Percentiles rank a stretch among this genome's conserved stretches.
phyloP scores from a whole-genome alignment of 768 basidiomycete genomes.

The Russula sp. region DNA sequence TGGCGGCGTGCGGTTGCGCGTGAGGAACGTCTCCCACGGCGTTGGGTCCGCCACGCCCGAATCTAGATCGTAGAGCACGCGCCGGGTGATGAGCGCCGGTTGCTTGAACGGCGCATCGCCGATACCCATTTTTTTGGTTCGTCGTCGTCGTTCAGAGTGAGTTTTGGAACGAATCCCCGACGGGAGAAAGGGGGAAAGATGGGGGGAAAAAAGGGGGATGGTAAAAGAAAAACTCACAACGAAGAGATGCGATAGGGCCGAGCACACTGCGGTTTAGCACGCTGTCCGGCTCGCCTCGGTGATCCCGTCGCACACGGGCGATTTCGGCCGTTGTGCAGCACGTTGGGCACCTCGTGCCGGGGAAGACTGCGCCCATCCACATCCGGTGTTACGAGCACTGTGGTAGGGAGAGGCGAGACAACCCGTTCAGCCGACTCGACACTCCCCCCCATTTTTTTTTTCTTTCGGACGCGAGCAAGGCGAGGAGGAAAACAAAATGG shows the following conservation, averaged over 20 bases:
- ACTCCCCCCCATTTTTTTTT: no score
- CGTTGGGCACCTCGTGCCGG: constrained; percentile 53
- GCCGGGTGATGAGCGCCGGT: constrained; percentile 28
- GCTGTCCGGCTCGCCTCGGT: constrained; percentile 64
- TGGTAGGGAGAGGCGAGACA: neutral
- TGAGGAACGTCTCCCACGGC: constrained; percentile 25
- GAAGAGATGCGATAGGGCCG: constrained; percentile 70
- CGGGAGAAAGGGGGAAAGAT: neutral
- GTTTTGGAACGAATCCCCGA: no score
- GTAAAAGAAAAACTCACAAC: constrained; percentile 43
- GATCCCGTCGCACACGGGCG: constrained; percentile 52
- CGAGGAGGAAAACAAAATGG: no score
- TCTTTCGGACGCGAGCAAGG: neutral
- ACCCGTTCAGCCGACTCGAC: neutral
- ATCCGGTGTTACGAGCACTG: constrained; percentile 39
- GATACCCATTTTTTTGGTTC: constrained; percentile 24
- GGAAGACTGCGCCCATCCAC: constrained; percentile 37
- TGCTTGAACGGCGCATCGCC: constrained; percentile 35
- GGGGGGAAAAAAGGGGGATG: neutral
- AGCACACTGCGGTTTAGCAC: constrained; percentile 62
- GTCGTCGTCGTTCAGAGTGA: neutral
- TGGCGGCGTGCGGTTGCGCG: constrained; percentile 40
- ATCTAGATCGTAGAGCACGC: constrained; percentile 31
- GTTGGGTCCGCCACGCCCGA: constrained; percentile 29
- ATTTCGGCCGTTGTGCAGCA: constrained; percentile 66